Percentiles rank a stretch among this genome's conserved stretches.
Evolutionary conservation across 2,329 filamentous ascomycete genomes (phyloP).

Genomic region (Colletotrichum sidae): DNA sequence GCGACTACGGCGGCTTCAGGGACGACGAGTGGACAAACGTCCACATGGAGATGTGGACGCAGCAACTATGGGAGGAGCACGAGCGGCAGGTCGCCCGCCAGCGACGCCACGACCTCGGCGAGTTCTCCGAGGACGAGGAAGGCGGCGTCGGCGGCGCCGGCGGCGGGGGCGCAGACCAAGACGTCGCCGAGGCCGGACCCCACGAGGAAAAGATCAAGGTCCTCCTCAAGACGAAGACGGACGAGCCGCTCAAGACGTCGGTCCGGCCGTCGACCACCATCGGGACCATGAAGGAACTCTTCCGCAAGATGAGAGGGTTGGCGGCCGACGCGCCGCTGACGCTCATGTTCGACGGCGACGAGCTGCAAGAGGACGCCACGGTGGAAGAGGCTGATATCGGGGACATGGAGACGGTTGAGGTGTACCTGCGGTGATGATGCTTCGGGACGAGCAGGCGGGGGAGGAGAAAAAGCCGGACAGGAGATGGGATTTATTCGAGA

Average conservation of each 20-base stretch:
- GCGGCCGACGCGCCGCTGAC: conserved; percentile 64
- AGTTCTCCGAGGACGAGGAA: conserved; percentile 49
- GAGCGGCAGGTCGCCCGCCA: conserved; percentile 61
- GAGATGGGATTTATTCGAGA: conserved; percentile 26
- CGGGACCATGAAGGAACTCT: conserved; percentile 71
- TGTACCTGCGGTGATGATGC: conserved; percentile 63
- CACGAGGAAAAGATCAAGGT: conserved; percentile 58
- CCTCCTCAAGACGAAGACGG: conserved; percentile 64
- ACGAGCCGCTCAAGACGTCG: conserved; percentile 62
- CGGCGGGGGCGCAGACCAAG: conserved; percentile 35
- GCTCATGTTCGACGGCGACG: conserved; percentile 82
- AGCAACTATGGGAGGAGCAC: conserved; percentile 66
- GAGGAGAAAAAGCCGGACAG: too few relatives aligned
- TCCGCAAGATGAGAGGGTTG: conserved; percentile 66
- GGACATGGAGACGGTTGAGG: conserved; percentile 81
- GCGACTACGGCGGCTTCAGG: conserved; percentile 53
- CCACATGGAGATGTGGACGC: conserved; percentile 83
- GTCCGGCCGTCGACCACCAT: conserved; percentile 68
- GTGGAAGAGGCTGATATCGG: conserved; percentile 78
- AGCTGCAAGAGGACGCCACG: conserved; percentile 68
- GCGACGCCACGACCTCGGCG: conserved; percentile 55
- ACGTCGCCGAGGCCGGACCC: conserved; percentile 37
- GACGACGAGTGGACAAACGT: conserved; percentile 66
- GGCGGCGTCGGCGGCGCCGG: conserved; percentile 38
- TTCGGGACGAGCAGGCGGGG: not conserved